phyloP scores from a whole-genome alignment of 495 filamentous ascomycete species.

The Xylaria longipes region DNA sequence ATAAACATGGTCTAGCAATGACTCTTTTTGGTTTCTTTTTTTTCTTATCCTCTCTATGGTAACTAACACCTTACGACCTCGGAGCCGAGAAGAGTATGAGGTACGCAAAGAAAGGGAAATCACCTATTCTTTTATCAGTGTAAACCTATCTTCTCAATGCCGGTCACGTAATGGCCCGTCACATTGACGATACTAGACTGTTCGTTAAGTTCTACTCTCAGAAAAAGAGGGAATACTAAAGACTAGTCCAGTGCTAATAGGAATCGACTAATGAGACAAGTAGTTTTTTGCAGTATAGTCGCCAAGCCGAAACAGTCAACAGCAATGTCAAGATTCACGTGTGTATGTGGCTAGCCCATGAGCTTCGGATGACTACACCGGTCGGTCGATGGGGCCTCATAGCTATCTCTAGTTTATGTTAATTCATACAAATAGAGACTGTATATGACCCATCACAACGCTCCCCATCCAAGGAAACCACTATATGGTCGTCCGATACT shows the following conservation, averaged over 20 bases:
- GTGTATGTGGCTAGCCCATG: neutral
- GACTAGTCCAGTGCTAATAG: too few species aligned
- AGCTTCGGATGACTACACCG: neutral
- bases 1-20: neutral
- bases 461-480: neutral
- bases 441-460: neutral
- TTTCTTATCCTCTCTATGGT: neutral
- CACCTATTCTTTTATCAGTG: neutral
- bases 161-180: neutral
- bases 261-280: too few species aligned
- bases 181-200: neutral
- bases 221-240: too few species aligned
- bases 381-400: too few species aligned
- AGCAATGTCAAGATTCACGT: neutral
- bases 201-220: too few species aligned
- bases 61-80: neutral
- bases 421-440: neutral
- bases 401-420: neutral
- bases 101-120: neutral
- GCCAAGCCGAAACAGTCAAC: neutral
- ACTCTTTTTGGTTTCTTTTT: neutral
- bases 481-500: neutral
- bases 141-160: neutral
- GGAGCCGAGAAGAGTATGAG: neutral
- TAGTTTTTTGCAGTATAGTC: neutral